Conservation (phyloP, 768 basidiomycete species). For the Collybiopsis luxurians region DNA sequence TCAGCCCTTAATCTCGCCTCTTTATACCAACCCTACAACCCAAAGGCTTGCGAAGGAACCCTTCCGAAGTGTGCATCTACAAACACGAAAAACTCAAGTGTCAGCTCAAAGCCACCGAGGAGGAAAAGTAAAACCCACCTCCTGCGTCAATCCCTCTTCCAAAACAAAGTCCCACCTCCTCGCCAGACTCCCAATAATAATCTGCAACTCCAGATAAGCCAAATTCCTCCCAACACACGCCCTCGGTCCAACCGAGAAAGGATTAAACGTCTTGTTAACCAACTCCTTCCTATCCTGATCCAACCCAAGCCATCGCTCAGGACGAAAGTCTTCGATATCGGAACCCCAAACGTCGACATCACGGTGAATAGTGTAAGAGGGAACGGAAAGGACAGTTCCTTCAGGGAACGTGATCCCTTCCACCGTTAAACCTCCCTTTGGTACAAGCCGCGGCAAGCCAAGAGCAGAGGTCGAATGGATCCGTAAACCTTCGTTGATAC, state of each 20-base stretch:
- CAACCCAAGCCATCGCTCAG: conserved; percentile 83
- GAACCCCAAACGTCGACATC: conserved; percentile 72
- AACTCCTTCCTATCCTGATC: conserved; percentile 48
- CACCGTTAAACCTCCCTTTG: conserved; percentile 68
- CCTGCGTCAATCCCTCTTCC: conserved; percentile 47
- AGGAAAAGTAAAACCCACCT: conserved; percentile 35
- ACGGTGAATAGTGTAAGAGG: conserved; percentile 82
- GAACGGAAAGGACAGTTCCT: conserved; percentile 77
- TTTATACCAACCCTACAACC: conserved; percentile 71
- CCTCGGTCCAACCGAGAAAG: conserved; percentile 81
- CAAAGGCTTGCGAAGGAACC: conserved; percentile 84
- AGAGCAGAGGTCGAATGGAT: conserved; percentile 82
- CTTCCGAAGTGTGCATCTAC: conserved; percentile 75
- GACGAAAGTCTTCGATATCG: conserved; percentile 70
- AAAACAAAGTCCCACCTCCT: conserved; percentile 75
- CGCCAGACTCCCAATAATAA: conserved; percentile 80
- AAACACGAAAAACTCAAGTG: neutral
- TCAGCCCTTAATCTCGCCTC: conserved; percentile 57
- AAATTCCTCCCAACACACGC: conserved; percentile 85
- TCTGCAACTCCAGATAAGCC: conserved; percentile 73
- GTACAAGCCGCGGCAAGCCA: conserved; percentile 79
- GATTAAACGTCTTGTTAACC: conserved; percentile 77
- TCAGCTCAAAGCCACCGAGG: neutral
- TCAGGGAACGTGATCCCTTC: conserved; percentile 59
- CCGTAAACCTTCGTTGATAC: conserved; percentile 83